Percentiles rank a stretch among this genome's conserved stretches.
These are phyloP conservation scores for Tardiomyces depauwii DNA, from an alignment of 1,139 yeast genomes.

Conservation along the genomic window DNA sequence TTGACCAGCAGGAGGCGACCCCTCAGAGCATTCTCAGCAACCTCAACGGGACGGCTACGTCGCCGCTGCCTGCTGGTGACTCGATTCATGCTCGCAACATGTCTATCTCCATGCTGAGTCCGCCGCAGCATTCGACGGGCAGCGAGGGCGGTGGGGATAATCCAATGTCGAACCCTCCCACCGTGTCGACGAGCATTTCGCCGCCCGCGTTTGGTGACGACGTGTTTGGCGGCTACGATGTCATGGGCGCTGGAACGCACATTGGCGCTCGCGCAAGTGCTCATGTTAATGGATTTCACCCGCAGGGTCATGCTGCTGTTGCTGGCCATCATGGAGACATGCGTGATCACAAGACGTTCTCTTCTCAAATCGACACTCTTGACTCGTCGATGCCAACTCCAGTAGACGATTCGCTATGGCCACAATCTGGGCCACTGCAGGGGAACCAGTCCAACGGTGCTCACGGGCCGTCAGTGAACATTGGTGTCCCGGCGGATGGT, in stretches of 20 bases:
- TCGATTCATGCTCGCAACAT: slow-evolving; percentile 1
- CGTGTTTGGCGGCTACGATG: slow-evolving; percentile 7
- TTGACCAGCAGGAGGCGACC: slow-evolving; percentile 7
- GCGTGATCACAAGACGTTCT: neutral
- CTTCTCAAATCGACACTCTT: neutral
- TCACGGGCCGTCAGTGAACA: neutral
- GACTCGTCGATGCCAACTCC: neutral
- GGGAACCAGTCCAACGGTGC: no score
- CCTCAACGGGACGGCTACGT: slow-evolving; percentile 2
- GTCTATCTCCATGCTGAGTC: slow-evolving; percentile 7
- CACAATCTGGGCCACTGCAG: neutral
- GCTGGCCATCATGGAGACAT: neutral
- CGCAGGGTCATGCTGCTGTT: slow-evolving; percentile 2
- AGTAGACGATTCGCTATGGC: neutral
- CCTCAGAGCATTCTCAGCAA: slow-evolving; percentile 10
- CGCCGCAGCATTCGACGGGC: slow-evolving; percentile 7
- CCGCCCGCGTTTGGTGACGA: slow-evolving; percentile 9
- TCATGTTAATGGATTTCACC: no score
- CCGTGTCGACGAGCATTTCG: slow-evolving; percentile 13
- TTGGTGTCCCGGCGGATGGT: neutral
- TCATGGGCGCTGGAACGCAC: neutral
- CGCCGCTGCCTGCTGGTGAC: neutral
- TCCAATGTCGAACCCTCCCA: slow-evolving; percentile 1
- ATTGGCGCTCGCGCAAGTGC: no score
- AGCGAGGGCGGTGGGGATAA: slow-evolving; percentile 7